These are phyloP conservation scores for Orbilia ellipsospora DNA, from an alignment of 2,329 filamentous ascomycete species.

Conservation along the genomic window DNA sequence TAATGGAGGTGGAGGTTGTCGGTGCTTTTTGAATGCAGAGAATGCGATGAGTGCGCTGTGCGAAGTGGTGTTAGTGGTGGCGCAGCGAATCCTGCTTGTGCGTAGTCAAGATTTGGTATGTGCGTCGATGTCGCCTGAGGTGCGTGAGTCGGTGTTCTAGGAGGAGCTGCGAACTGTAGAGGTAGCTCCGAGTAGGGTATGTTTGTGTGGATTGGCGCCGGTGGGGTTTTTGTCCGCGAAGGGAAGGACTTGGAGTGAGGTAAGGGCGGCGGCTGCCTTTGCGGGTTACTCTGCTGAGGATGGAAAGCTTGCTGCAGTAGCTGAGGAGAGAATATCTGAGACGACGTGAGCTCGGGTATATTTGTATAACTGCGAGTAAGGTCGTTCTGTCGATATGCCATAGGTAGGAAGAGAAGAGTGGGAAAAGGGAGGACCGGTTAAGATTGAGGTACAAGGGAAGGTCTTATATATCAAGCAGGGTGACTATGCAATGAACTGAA, in stretches of 20 bases:
- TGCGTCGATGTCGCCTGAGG: conserved; percentile 49
- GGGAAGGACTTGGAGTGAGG: conserved; percentile 32
- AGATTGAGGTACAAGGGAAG: conserved; percentile 18
- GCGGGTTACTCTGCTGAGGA: conserved; percentile 6
- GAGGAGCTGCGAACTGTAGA: conserved; percentile 50
- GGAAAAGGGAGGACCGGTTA: conserved; percentile 25
- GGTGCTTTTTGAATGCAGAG: conserved; percentile 44
- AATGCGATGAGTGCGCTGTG: conserved; percentile 38
- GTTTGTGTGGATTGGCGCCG: conserved; percentile 48
- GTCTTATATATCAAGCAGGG: conserved; percentile 49
- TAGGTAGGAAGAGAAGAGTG: conserved; percentile 34
- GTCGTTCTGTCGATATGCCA: conserved; percentile 55
- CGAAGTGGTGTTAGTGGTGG: conserved; percentile 44
- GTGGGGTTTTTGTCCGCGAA: conserved; percentile 52
- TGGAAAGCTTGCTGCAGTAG: conserved; percentile 4
- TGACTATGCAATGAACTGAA: conserved; percentile 16
- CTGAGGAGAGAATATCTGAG: conserved; percentile 43
- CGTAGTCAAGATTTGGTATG: conserved; percentile 51
- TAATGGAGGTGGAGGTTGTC: conserved; percentile 53
- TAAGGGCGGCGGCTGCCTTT: conserved; percentile 16
- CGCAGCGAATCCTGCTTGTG: conserved; percentile 52
- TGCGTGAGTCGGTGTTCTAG: conserved; percentile 50
- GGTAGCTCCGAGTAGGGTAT: conserved; percentile 47
- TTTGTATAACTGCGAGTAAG: conserved; percentile 54
- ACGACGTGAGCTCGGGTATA: conserved; percentile 55